Conservation (phyloP, 345 rosid species). For the Brassica juncea region DNA sequence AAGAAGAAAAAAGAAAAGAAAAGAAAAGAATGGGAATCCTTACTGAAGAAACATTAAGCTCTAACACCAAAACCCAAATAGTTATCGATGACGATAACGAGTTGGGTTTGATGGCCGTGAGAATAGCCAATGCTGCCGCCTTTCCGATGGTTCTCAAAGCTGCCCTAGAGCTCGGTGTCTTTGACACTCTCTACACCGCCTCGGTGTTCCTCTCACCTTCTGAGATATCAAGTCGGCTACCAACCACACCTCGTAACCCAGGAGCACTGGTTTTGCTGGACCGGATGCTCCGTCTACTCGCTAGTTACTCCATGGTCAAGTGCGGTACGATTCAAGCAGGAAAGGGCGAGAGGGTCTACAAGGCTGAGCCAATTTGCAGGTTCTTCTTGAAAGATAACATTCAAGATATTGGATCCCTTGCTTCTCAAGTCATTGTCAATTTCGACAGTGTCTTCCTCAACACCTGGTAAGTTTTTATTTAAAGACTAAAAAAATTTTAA, state of each 20-base stretch:
- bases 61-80: not conserved
- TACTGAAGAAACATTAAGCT: slow-evolving; percentile 20
- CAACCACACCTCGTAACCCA: slow-evolving; percentile 42
- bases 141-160: slow-evolving; percentile 57
- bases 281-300: slow-evolving; percentile 52
- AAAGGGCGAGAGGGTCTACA: slow-evolving; percentile 41
- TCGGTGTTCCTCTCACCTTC: slow-evolving; percentile 42
- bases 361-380: slow-evolving; percentile 47
- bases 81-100: slow-evolving; percentile 36
- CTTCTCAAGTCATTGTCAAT: slow-evolving; percentile 44
- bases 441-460: slow-evolving; percentile 47
- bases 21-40: slow-evolving; percentile 4
- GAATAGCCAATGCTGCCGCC: slow-evolving; percentile 39
- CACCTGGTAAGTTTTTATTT: slow-evolving; percentile 41
- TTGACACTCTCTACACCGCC: slow-evolving; percentile 43
- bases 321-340: not conserved
- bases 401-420: slow-evolving; percentile 43
- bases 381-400: slow-evolving; percentile 42
- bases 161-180: slow-evolving; percentile 47
- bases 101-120: slow-evolving; percentile 42
- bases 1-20: no score
- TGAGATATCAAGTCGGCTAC: slow-evolving; percentile 44
- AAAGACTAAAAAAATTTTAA: not conserved
- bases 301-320: slow-evolving; percentile 47
- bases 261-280: slow-evolving; percentile 48